phyloP scores from a whole-genome alignment of 78 protist genomes.

The Pelomyxa schiedti region DNA sequence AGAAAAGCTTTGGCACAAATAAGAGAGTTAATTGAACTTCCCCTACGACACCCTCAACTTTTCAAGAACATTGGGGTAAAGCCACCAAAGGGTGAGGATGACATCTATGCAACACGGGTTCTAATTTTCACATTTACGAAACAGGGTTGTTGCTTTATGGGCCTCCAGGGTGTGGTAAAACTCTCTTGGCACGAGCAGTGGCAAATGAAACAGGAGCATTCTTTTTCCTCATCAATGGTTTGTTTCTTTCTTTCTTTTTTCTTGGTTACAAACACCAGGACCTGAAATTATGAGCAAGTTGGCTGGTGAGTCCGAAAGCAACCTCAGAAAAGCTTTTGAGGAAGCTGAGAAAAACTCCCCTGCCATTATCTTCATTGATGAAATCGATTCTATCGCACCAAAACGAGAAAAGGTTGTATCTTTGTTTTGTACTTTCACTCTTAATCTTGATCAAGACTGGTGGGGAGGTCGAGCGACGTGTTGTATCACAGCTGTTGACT shows the following conservation, averaged over 20 bases:
- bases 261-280: too few relatives aligned
- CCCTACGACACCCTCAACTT: slow-evolving; percentile 99
- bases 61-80: slow-evolving; percentile 95
- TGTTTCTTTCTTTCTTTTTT: too few relatives aligned
- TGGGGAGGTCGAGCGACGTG: slow-evolving; percentile 99
- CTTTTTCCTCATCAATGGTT: slow-evolving; percentile 99
- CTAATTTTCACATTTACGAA: slow-evolving; percentile 37
- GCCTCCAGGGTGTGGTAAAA: slow-evolving; percentile 99
- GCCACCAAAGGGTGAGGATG: slow-evolving; percentile 92
- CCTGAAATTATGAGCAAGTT: slow-evolving; percentile 99
- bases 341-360: slow-evolving; percentile 99
- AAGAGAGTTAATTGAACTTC: slow-evolving; percentile 98
- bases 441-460: too few relatives aligned
- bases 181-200: slow-evolving; percentile 99
- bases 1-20: slow-evolving; percentile 97
- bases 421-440: slow-evolving; percentile 1
- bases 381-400: slow-evolving; percentile 99
- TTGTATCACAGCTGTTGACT: slow-evolving; percentile 99
- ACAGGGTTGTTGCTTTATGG: slow-evolving; percentile 96
- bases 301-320: slow-evolving; percentile 98
- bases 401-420: slow-evolving; percentile 99
- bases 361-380: slow-evolving; percentile 98
- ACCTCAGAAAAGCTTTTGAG: slow-evolving; percentile 98
- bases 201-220: slow-evolving; percentile 99
- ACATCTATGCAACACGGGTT: too few relatives aligned